Percentiles rank a stretch among this genome's conserved stretches.
Conservation (phyloP, 495 filamentous ascomycete species). For the Pseudevernia furfuracea region DNA sequence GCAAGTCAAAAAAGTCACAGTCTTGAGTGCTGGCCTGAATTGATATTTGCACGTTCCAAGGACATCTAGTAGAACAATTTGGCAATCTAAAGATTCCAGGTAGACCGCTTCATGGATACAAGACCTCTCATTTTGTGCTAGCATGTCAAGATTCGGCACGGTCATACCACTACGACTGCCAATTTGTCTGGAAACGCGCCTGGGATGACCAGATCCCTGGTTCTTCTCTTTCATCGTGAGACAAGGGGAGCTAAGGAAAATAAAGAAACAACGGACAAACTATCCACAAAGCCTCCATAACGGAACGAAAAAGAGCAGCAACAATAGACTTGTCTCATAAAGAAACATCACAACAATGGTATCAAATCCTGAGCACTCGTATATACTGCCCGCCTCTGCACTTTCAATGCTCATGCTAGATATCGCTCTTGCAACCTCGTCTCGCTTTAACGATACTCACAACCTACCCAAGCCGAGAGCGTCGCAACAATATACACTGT, state of each 20-base stretch:
- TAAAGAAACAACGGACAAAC: not conserved
- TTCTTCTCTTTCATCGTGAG: not conserved
- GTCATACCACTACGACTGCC: not conserved
- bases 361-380: not conserved
- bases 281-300: not conserved
- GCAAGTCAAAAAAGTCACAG: not conserved
- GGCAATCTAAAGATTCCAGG: not conserved
- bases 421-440: not conserved
- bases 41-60: not conserved
- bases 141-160: not conserved
- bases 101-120: not conserved
- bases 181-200: not conserved
- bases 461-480: not conserved
- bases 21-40: not conserved
- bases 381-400: not conserved
- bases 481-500: not conserved
- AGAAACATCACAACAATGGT: not conserved
- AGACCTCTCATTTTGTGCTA: not conserved
- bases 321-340: not conserved
- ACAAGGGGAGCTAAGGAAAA: not conserved
- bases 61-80: not conserved
- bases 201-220: not conserved
- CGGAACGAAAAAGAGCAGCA: not conserved
- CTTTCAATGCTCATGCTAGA: not conserved
- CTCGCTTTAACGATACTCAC: not conserved